Evolutionary conservation across 805 yeast species (phyloP), one percentile per base, ranked within the genome.

Genomic region (Saitoella complicata): DNA sequence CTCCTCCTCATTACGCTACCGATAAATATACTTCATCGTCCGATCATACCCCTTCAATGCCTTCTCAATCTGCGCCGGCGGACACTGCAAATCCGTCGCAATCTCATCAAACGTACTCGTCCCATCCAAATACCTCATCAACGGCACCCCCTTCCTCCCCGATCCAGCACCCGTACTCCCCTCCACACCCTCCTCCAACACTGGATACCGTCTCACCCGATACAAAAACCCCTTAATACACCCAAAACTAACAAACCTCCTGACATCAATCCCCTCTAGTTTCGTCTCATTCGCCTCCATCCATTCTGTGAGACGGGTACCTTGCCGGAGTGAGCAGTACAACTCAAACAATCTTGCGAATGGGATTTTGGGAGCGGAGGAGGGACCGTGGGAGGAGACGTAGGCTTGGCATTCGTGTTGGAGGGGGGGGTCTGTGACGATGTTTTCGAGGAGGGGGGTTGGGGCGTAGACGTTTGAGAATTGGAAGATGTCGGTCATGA

Each of bases 381-480:
- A 0, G 53, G 49, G 45, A 51, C 41, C 29, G 39, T 36, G 31
- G 46, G 43, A 47, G 45, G 54, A 56, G 1, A 86, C 87, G 55
- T 85, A 91, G 1, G 78, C 74, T 57, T 83, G 94, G 58, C 97
- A 88, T 53, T 86, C 94, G 7, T 73, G 70, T 7, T 86, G 82
- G 70, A 88, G 67, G 0, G 70, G 66, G 6, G 69, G 64, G 51
- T 77, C 81, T 38, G 72, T 71, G 40, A 84, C 66, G 51, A 93
- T 83, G 33, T 67, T 60, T 0, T 81, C 75, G 29, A 91, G 73
- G 39, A 73, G 71, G 34, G 91, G 78, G 0, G 97, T 84, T 21
- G 94, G 84, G 0, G 95, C 91, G 63, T 91, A 91, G 29, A 78
- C 75, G 61, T 85, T 88, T 40, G 78, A 66, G 58, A 87, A 91